These are phyloP conservation scores for Hyaloscypha variabilis DNA, from an alignment of 495 filamentous ascomycete genomes.

Conservation along the genomic window DNA sequence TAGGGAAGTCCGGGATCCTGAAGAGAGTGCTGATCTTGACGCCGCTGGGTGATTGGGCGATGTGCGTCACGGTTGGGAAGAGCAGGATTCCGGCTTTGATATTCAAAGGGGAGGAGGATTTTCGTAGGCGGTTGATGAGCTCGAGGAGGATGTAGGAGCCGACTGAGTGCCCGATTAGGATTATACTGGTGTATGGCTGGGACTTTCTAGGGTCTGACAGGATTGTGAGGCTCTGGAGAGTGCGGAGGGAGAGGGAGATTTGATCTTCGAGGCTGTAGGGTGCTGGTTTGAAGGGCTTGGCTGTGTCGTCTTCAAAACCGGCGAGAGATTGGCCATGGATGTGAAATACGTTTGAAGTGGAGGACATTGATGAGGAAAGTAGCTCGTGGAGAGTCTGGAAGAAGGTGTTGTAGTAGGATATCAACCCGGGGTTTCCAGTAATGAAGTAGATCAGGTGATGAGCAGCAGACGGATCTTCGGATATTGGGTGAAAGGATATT, in stretches of 20 bases:
- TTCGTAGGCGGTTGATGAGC: conserved; percentile 57
- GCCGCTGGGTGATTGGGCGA: conserved; percentile 67
- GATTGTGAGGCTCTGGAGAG: conserved; percentile 18
- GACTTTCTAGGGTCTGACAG: conserved; percentile 11
- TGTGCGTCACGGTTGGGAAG: conserved; percentile 78
- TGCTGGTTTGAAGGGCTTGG: conserved; percentile 21
- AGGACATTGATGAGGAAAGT: conserved; percentile 28
- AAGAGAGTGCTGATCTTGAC: conserved; percentile 55
- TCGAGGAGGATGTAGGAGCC: conserved; percentile 80
- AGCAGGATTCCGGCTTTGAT: conserved; percentile 66
- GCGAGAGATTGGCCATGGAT: conserved; percentile 73
- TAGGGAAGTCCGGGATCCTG: conserved; percentile 55
- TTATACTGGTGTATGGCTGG: conserved; percentile 52
- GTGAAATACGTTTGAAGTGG: conserved; percentile 43
- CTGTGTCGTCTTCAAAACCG: conserved; percentile 63
- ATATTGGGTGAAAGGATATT: conserved; percentile 19
- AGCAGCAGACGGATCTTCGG: conserved; percentile 7
- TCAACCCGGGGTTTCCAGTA: conserved; percentile 76
- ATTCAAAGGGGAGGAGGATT: conserved; percentile 19
- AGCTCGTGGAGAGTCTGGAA: conserved; percentile 45
- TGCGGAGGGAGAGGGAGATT: conserved; percentile 36
- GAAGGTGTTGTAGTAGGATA: conserved; percentile 79
- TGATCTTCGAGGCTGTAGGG: conserved; percentile 63
- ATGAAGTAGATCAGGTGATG: conserved; percentile 62
- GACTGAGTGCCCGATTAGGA: conserved; percentile 85